Evolutionary conservation across 345 rosid genomes (phyloP).

Genomic region (Murraya koenigii): DNA sequence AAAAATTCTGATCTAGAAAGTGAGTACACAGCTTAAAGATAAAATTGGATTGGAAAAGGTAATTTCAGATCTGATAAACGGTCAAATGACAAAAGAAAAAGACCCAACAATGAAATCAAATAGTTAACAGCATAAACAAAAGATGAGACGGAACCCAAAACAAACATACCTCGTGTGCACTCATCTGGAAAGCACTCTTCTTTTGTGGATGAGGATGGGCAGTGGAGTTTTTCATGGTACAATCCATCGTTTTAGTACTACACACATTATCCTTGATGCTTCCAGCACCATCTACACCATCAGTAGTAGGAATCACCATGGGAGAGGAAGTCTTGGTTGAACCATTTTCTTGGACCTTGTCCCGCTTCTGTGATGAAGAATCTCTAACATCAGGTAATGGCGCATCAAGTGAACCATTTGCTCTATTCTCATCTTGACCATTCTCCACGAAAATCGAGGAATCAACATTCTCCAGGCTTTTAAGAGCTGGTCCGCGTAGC

Average conservation of each 20-base stretch:
- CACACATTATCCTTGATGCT: conserved; percentile 27
- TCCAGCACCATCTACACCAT: conserved; percentile 28
- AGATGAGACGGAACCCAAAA: background rate
- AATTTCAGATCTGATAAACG: background rate
- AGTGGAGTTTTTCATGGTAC: conserved; percentile 30
- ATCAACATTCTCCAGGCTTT: conserved; percentile 67
- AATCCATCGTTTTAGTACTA: conserved; percentile 28
- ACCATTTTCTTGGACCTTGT: conserved; percentile 36
- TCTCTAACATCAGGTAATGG: conserved; percentile 28
- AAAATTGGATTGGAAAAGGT: background rate
- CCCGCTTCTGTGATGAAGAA: conserved; percentile 33
- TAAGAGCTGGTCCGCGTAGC: conserved; percentile 74
- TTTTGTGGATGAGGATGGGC: conserved; percentile 31
- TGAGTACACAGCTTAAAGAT: background rate
- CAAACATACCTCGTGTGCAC: conserved; percentile 69
- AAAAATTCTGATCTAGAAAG: background rate
- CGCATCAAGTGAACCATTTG: conserved; percentile 18
- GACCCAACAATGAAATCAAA: background rate
- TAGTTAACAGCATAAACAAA: background rate
- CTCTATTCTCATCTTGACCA: conserved; percentile 35
- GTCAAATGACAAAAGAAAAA: background rate
- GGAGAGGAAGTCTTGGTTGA: conserved; percentile 27
- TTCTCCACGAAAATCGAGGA: conserved; percentile 47
- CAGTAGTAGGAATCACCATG: conserved; percentile 30
- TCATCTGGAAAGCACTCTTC: conserved; percentile 68